Percentiles rank a stretch among this genome's conserved stretches.
Evolutionary conservation across 1,284 basidiomycete species (phyloP).

Genomic region (Apiotrichum mycotoxinovorans): DNA sequence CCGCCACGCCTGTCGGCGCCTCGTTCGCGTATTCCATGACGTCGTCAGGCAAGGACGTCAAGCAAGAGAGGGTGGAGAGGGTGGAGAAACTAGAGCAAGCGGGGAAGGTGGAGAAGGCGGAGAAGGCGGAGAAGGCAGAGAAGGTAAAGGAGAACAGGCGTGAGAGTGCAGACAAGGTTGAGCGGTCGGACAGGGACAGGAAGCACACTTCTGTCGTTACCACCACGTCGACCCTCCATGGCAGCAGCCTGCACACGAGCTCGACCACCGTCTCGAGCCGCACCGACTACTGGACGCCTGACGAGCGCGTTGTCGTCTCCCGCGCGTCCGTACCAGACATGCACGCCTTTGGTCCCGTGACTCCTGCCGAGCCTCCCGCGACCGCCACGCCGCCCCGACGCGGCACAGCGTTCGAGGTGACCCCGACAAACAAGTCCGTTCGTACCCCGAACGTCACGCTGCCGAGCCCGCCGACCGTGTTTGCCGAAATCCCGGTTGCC

Average conservation of each 20-base stretch:
- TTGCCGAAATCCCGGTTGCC: neutral
- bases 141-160: too few species aligned
- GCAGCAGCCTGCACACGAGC: neutral
- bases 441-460: neutral
- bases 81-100: too few species aligned
- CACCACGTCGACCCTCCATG: neutral
- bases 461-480: neutral
- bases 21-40: neutral
- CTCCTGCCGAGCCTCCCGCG: neutral
- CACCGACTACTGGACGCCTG: conserved; percentile 9
- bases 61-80: too few species aligned
- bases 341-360: neutral
- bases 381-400: neutral
- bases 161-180: neutral
- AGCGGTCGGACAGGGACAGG: neutral
- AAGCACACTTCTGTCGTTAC: neutral
- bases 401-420: neutral
- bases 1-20: neutral
- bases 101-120: too few species aligned
- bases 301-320: conserved; percentile 11
- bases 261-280: conserved; percentile 1
- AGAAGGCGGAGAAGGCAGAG: neutral
- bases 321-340: conserved; percentile 11
- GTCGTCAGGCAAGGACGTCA: too few species aligned
- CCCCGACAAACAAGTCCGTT: neutral